phyloP scores from a whole-genome alignment of 2,329 filamentous ascomycete genomes.

The Talaromyces sp. region DNA sequence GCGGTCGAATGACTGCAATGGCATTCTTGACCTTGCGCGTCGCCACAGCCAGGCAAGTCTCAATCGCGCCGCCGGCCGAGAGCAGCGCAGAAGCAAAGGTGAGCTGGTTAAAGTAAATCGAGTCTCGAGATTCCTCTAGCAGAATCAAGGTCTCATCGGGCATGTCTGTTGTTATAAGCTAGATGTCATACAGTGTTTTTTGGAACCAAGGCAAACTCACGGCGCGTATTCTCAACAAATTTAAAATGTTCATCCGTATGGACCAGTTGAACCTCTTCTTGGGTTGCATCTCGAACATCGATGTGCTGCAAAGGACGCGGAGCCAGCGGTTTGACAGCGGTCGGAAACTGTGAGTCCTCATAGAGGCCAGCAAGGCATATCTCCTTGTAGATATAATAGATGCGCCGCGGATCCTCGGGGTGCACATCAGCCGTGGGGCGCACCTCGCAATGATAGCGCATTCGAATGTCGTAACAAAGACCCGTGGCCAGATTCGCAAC shows the following conservation, averaged over 20 bases:
- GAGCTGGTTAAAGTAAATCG: slow-evolving; percentile 76
- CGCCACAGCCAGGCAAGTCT: slow-evolving; percentile 90
- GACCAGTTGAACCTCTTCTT: slow-evolving; percentile 72
- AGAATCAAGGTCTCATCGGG: slow-evolving; percentile 59
- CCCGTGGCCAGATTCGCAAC: slow-evolving; percentile 60
- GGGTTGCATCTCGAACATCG: slow-evolving; percentile 67
- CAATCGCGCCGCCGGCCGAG: slow-evolving; percentile 88
- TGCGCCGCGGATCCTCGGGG: slow-evolving; percentile 87
- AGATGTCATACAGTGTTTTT: too few relatives aligned
- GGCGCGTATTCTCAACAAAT: slow-evolving; percentile 63
- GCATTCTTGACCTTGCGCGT: slow-evolving; percentile 82
- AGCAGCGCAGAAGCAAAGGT: slow-evolving; percentile 77
- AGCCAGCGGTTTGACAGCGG: slow-evolving; percentile 41
- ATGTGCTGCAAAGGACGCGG: slow-evolving; percentile 64
- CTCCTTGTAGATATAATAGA: slow-evolving; percentile 87
- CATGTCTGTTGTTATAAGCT: slow-evolving; percentile 32
- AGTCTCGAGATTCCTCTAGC: slow-evolving; percentile 66
- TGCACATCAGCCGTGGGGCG: slow-evolving; percentile 68
- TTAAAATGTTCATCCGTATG: slow-evolving; percentile 73
- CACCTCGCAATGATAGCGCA: slow-evolving; percentile 91
- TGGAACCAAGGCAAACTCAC: slow-evolving; percentile 23
- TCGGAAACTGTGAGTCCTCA: slow-evolving; percentile 47
- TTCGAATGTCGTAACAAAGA: slow-evolving; percentile 85
- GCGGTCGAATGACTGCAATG: slow-evolving; percentile 90
- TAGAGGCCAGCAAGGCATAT: slow-evolving; percentile 78